Evolutionary conservation across 106 monocot species (phyloP).

Genomic region (Triglochin maritima): DNA sequence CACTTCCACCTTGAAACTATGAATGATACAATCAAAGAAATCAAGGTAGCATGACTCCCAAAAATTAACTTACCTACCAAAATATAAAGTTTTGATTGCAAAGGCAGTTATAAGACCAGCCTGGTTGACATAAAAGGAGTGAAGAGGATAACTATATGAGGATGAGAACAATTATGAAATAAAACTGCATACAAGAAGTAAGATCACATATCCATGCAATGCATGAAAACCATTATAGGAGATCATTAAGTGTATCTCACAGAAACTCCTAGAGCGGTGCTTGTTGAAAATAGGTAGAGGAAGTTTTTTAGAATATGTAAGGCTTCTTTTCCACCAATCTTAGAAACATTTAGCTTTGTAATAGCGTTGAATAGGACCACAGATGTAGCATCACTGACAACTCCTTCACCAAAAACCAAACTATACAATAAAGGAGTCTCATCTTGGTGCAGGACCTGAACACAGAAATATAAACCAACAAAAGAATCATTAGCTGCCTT

Average conservation of each 20-base stretch:
- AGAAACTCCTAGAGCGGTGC: constrained; percentile 63
- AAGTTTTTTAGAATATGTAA: too few relatives aligned
- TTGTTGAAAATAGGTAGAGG: constrained; percentile 57
- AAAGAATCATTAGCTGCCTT: not conserved
- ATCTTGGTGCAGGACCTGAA: constrained; percentile 61
- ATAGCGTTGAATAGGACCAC: too few relatives aligned
- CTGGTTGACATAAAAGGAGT: constrained; percentile 30
- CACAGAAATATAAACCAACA: not conserved
- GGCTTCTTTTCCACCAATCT: too few relatives aligned
- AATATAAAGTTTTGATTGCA: constrained; percentile 61
- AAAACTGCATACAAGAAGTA: not conserved
- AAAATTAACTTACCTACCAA: constrained; percentile 49
- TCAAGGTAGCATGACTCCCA: not conserved
- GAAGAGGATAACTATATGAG: not conserved
- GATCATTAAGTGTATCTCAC: constrained; percentile 29
- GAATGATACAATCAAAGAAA: not conserved
- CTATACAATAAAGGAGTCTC: constrained; percentile 72
- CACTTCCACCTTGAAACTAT: not conserved
- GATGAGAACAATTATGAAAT: not conserved
- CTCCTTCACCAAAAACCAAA: constrained; percentile 87
- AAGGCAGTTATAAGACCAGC: constrained; percentile 60
- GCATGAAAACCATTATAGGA: too few relatives aligned
- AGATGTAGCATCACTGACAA: constrained; percentile 84
- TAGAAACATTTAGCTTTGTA: too few relatives aligned
- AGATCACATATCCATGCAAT: too few relatives aligned